phyloP scores from a whole-genome alignment of 2,329 filamentous ascomycete species.

The Catunica adiposa region DNA sequence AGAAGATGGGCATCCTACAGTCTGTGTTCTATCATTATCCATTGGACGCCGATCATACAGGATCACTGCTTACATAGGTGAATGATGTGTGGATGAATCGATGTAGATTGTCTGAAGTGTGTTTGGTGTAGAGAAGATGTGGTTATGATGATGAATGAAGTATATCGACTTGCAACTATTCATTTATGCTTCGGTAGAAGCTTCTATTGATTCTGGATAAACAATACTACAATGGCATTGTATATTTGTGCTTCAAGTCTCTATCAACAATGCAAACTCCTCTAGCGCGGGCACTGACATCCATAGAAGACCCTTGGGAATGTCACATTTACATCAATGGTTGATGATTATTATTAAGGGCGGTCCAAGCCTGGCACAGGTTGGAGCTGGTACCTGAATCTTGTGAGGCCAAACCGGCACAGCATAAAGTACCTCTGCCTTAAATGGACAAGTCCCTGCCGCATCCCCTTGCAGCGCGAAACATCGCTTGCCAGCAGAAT shows the following conservation, averaged over 20 bases:
- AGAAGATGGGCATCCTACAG: neutral
- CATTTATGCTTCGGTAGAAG: neutral
- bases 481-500: neutral
- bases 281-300: neutral
- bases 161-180: too few relatives aligned
- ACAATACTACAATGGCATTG: too few relatives aligned
- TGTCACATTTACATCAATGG: neutral
- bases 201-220: neutral
- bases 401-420: neutral
- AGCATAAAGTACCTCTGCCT: neutral
- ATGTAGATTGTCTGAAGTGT: slow-evolving; percentile 11
- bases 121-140: slow-evolving; percentile 7
- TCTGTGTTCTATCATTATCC: neutral
- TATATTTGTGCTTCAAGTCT: too few relatives aligned
- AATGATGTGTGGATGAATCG: neutral
- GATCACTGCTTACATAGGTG: slow-evolving; percentile 1
- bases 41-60: slow-evolving; percentile 11
- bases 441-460: neutral
- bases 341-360: slow-evolving; percentile 1
- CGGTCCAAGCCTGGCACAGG: neutral
- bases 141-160: neutral
- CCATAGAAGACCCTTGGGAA: neutral
- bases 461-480: neutral
- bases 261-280: too few relatives aligned
- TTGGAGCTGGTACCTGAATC: neutral